Evolutionary conservation across 768 basidiomycete species (phyloP), one percentile per base, ranked within the genome.

Genomic region (Rhodotorula graminis): DNA sequence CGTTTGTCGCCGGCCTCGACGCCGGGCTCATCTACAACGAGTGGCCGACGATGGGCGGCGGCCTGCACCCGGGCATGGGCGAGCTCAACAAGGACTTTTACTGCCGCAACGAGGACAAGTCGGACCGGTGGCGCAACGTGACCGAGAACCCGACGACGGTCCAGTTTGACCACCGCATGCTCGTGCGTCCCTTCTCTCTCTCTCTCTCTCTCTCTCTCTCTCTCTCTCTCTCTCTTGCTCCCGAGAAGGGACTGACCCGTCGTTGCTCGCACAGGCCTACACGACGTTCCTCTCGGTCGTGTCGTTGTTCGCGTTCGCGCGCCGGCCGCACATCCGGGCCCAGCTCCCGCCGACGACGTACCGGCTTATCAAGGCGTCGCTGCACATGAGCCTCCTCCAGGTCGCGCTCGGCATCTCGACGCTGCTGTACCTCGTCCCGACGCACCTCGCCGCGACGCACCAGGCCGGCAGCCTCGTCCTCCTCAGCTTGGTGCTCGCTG

Each of bases 1-100:
- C 96, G 10, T 98, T 99, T 77, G 96, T 99, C 42, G 96, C 96
- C 50, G 96, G 96, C 23, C 84, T 99, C 56, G 96, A 99, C 80
- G 96, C 96, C 2, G 96, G 96, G 23, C 82, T 99, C 65, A 80
- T 93, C n/a, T 98, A 98, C 82, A 99, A 99, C 79, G 95, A 98
- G 79, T 99, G 96, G 83, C 96, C 96, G 0, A 82, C 89, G 10
- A 99, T 99, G 95, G 67, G 67, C 53, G 67, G 67, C 14, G 85
- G 88, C 25, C 81, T 97, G 25, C 85, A 87, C 8, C 96, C 96
- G 7, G 93, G 93, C 0, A 72, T 83, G 14, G 86, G 88, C 50
- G 96, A 98, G 80, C 85, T 99, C 37, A 87, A 94, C 79, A 88
- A 90, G 40, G 79, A 85, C 1, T 83, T 84, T 14, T 98, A 96